A percentile compares a stretch with the other conserved stretches of the same genome.
These are phyloP conservation scores for Tulasnella sp. DNA, from an alignment of 768 basidiomycete species.

Conservation along the genomic window DNA sequence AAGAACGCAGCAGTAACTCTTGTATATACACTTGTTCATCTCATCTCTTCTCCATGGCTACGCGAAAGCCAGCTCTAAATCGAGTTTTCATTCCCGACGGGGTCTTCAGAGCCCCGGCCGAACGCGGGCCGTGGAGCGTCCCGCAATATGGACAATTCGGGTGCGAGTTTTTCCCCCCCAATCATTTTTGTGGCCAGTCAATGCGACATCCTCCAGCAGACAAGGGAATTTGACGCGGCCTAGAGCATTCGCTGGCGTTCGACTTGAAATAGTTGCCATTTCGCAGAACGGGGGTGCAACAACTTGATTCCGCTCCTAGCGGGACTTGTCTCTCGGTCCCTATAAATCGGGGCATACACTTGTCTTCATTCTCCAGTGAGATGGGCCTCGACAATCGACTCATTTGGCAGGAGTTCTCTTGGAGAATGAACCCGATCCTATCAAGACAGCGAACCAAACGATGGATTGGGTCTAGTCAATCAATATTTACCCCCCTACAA, in stretches of 20 bases:
- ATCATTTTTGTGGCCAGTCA: background rate
- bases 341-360: background rate
- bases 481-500: background rate
- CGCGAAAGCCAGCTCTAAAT: background rate
- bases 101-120: background rate
- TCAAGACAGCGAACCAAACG: background rate
- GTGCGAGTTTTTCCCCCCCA: background rate
- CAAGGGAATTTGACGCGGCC: background rate
- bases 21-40: background rate
- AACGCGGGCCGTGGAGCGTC: background rate
- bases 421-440: background rate
- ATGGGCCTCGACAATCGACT: background rate
- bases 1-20: background rate
- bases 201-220: background rate
- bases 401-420: background rate
- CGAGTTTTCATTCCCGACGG: constrained; percentile 5
- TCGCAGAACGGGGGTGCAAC: background rate
- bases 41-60: background rate
- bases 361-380: background rate
- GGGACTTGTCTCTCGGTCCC: background rate
- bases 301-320: background rate
- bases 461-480: background rate
- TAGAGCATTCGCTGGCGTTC: background rate
- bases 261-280: background rate
- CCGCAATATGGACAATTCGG: background rate